Conservation (phyloP, 2,329 filamentous ascomycete genomes). For the Pseudocercospora pini-densiflorae region DNA sequence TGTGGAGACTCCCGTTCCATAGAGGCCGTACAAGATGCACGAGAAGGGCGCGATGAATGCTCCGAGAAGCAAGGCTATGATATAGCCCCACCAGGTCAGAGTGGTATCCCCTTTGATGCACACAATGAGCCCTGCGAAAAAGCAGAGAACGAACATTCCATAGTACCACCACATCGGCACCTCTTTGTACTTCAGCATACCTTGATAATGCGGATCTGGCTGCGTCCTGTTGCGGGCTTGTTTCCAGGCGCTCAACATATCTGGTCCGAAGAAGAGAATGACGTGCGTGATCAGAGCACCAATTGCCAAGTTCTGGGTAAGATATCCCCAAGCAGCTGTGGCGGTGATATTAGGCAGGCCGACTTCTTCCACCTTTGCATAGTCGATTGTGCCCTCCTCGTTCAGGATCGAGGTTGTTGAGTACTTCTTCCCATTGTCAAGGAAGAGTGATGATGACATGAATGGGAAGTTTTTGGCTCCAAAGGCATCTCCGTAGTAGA, state of each 20-base stretch:
- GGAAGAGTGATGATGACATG: conserved; percentile 49
- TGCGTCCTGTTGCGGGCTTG: conserved; percentile 27
- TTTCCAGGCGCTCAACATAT: conserved; percentile 45
- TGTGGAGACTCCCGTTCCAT: conserved; percentile 59
- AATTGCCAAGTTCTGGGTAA: conserved; percentile 20
- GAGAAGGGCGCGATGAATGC: conserved; percentile 21
- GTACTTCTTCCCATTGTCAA: conserved; percentile 41
- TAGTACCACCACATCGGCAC: conserved; percentile 40
- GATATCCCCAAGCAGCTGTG: conserved; percentile 16
- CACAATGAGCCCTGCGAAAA: conserved; percentile 34
- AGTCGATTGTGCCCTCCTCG: conserved; percentile 45
- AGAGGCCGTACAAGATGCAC: conserved; percentile 17
- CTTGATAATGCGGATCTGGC: conserved; percentile 40
- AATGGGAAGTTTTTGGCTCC: conserved; percentile 49
- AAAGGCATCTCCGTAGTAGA: conserved; percentile 53
- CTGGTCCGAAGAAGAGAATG: conserved; percentile 52
- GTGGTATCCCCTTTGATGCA: conserved; percentile 37
- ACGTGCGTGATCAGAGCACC: conserved; percentile 23
- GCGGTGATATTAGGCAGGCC: conserved; percentile 15
- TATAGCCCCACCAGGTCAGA: conserved; percentile 39
- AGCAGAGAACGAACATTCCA: conserved; percentile 34
- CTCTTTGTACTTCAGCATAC: conserved; percentile 39
- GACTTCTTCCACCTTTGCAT: conserved; percentile 33
- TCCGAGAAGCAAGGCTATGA: conserved; percentile 32
- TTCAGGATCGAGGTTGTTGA: conserved; percentile 48